These are phyloP conservation scores for Mercurialis annua DNA, from an alignment of 345 rosid species.

Conservation along the genomic window DNA sequence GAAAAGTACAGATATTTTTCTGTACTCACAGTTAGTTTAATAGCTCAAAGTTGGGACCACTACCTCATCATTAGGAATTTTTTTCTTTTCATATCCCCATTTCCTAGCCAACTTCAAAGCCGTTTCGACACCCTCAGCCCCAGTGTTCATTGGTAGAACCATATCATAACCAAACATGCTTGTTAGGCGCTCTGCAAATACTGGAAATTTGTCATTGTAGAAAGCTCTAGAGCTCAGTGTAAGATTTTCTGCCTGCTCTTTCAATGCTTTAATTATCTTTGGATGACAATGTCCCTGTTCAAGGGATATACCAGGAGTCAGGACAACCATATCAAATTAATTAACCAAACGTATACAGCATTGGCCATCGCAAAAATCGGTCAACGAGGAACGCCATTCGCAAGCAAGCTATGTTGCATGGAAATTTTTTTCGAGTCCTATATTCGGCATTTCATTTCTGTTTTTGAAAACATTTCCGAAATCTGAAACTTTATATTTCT, in stretches of 20 bases:
- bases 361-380: not conserved
- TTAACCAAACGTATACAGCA: not conserved
- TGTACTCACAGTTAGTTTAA: not conserved
- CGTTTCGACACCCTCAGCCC: slow-evolving; percentile 98
- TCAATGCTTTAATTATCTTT: slow-evolving; percentile 71
- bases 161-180: slow-evolving; percentile 87
- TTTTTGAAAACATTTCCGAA: too few relatives aligned
- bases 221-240: slow-evolving; percentile 90
- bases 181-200: slow-evolving; percentile 73
- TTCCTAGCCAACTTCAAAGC: slow-evolving; percentile 93
- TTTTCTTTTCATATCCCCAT: slow-evolving; percentile 90
- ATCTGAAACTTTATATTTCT: too few relatives aligned
- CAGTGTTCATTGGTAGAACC: slow-evolving; percentile 99
- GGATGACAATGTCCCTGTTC: slow-evolving; percentile 95
- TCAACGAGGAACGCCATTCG: not conserved
- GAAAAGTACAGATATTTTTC: not conserved
- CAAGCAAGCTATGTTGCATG: too few relatives aligned
- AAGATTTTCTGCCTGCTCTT: slow-evolving; percentile 79
- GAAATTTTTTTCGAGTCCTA: too few relatives aligned
- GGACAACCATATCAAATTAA: slow-evolving; percentile 10
- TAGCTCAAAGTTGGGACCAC: not conserved
- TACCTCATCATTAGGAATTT: slow-evolving; percentile 77
- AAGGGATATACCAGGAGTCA: slow-evolving; percentile 7
- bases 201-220: slow-evolving; percentile 77
- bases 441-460: too few relatives aligned